Base-by-base conservation (phyloP, 2,329 filamentous ascomycete species). In the Nakataea oryzae region DNA sequence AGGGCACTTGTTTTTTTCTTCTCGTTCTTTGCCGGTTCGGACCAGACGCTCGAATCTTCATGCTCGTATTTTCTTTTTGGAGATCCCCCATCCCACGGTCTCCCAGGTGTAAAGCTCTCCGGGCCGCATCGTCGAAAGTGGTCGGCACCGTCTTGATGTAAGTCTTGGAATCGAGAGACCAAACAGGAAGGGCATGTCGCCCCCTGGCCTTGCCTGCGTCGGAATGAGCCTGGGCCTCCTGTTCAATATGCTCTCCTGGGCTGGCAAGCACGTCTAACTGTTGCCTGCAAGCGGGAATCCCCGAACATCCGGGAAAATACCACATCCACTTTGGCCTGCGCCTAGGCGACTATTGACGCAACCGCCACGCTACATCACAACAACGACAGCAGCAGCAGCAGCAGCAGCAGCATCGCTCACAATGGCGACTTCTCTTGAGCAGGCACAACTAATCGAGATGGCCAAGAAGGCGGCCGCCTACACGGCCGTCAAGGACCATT, bases 401-500 rank as follows among this genome's bases (percentile, higher is more conserved):
- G 17, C 62, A 8, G 61, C 67, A 57, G 30, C 41, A 50, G 17
- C 41, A 50, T 11, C 41, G n/a, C 4, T 21, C 17, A 6, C 21
- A 2, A 50, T 21, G n/a, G n/a, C n/a, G 41, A 21, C 41, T 17
- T 21, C 41, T 6, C 9, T 21, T 2, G 66, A 70, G 60, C 68
- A 71, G 63, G 69, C 68, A 14, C 57, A 61, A 63, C 76, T 83
- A 26, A 77, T 93, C 67, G 89, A 93, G 74, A 78, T 81, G 47
- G 89, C 90, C 65, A 95, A 95, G 76, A 84, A 86, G 69, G 81
- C 84, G 55, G 90, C 90, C 61, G 90, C 89, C 65, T 86, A 82
- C 74, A 85, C 84, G 68, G 90, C 90, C 59, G 89, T 93, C 57
- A 78, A 81, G 62, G 87, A 91, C 64, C 85, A 92, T 75, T 88